phyloP scores from a whole-genome alignment of 2,329 filamentous ascomycete genomes.

The Fusarium bactridioides region DNA sequence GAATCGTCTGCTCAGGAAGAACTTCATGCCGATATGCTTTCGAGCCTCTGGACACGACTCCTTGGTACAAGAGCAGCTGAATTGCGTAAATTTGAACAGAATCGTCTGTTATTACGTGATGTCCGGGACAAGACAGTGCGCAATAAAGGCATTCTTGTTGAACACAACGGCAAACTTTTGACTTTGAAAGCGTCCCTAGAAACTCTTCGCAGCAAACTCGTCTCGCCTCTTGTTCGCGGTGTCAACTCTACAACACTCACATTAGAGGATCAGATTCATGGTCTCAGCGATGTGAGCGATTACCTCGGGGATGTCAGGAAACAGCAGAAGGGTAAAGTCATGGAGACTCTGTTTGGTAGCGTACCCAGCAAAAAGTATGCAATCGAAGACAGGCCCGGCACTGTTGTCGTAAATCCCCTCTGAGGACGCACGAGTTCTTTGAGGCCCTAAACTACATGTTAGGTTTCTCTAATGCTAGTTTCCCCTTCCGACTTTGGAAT shows the following conservation, averaged over 20 bases:
- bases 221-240: slow-evolving; percentile 81
- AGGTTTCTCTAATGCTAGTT: neutral
- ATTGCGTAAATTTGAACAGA: slow-evolving; percentile 91
- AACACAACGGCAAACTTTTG: slow-evolving; percentile 85
- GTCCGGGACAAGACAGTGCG: slow-evolving; percentile 84
- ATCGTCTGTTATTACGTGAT: slow-evolving; percentile 78
- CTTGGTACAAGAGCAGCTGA: slow-evolving; percentile 78
- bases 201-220: slow-evolving; percentile 80
- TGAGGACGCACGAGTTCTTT: neutral
- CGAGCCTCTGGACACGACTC: slow-evolving; percentile 84
- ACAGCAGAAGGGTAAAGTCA: slow-evolving; percentile 81
- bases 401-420: slow-evolving; percentile 27
- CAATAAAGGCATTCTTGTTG: slow-evolving; percentile 86
- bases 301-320: slow-evolving; percentile 80
- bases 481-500: neutral
- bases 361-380: slow-evolving; percentile 44
- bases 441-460: neutral
- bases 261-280: slow-evolving; percentile 85
- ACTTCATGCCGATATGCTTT: slow-evolving; percentile 80
- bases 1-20: slow-evolving; percentile 84
- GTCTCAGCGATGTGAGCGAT: slow-evolving; percentile 79
- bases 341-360: slow-evolving; percentile 78
- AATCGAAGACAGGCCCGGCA: slow-evolving; percentile 44
- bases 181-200: slow-evolving; percentile 88
- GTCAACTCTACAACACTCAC: slow-evolving; percentile 73